phyloP scores from a whole-genome alignment of 371 early-diverging fungal genomes.

The Entomophthora muscae region DNA sequence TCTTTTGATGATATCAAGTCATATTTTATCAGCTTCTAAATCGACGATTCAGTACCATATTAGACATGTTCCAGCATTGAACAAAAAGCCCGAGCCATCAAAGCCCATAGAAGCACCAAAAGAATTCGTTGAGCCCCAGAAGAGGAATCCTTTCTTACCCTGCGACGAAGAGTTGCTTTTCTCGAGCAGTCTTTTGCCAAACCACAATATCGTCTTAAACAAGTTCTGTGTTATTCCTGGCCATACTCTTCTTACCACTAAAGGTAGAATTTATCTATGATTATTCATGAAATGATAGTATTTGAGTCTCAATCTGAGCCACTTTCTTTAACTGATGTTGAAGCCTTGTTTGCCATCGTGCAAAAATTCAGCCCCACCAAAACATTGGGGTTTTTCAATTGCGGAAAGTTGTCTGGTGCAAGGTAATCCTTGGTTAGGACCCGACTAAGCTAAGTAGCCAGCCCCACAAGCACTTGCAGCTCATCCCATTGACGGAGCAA shows the following conservation, averaged over 20 bases:
- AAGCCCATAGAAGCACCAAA: not conserved
- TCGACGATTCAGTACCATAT: conserved; percentile 1
- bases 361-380: not conserved
- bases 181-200: not conserved
- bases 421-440: not conserved
- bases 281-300: not conserved
- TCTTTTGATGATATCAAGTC: too few species aligned
- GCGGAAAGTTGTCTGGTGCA: not conserved
- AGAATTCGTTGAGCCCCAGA: not conserved
- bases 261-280: not conserved
- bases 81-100: not conserved
- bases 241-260: conserved; percentile 3
- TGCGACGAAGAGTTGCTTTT: not conserved
- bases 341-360: not conserved
- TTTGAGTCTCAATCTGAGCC: not conserved
- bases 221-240: conserved; percentile 6
- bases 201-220: conserved; percentile 5
- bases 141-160: conserved; percentile 6
- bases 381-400: conserved; percentile 6
- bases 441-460: not conserved
- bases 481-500: not conserved
- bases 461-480: conserved; percentile 5
- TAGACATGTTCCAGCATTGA: conserved; percentile 1
- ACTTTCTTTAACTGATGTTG: not conserved
- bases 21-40: too few species aligned